Evolutionary conservation across 441 rosid genomes (phyloP).

Genomic region (Cnidoscolus chayamansa): DNA sequence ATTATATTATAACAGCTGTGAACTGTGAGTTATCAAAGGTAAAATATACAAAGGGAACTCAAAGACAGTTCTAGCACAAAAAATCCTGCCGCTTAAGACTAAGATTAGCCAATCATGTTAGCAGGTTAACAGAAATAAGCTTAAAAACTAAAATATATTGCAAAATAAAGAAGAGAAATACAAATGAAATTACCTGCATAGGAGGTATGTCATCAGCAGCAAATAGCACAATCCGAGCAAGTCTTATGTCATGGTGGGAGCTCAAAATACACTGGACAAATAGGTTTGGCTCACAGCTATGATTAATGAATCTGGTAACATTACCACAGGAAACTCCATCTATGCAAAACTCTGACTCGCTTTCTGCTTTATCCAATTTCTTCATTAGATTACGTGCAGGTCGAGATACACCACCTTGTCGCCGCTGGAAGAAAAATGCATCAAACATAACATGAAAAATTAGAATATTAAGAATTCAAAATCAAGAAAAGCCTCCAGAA

Average conservation of each 20-base stretch:
- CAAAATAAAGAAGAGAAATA: not conserved
- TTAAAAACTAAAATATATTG: not conserved
- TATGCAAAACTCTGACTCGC: slow-evolving; percentile 40
- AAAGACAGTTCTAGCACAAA: not conserved
- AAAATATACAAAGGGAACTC: not conserved
- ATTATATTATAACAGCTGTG: slow-evolving; percentile 2
- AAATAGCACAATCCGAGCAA: slow-evolving; percentile 44
- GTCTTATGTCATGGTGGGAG: slow-evolving; percentile 40
- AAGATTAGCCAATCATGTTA: not conserved
- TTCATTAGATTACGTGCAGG: slow-evolving; percentile 17
- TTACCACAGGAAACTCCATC: slow-evolving; percentile 40
- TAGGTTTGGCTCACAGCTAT: slow-evolving; percentile 47
- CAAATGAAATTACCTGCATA: slow-evolving; percentile 30
- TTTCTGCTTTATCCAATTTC: slow-evolving; percentile 23
- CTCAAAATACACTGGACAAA: slow-evolving; percentile 49
- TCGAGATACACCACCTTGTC: slow-evolving; percentile 27
- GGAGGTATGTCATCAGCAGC: slow-evolving; percentile 47
- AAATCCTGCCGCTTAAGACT: not conserved
- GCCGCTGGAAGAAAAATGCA: slow-evolving; percentile 32
- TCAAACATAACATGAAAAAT: slow-evolving; percentile 1
- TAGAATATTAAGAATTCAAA: slow-evolving; percentile 10
- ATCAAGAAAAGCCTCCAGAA: slow-evolving; percentile 3
- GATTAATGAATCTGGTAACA: slow-evolving; percentile 46
- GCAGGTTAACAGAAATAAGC: not conserved
- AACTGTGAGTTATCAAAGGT: not conserved